Evolutionary conservation across 148 eudicot species (phyloP).

Genomic region (Fagopyrum tataricum): DNA sequence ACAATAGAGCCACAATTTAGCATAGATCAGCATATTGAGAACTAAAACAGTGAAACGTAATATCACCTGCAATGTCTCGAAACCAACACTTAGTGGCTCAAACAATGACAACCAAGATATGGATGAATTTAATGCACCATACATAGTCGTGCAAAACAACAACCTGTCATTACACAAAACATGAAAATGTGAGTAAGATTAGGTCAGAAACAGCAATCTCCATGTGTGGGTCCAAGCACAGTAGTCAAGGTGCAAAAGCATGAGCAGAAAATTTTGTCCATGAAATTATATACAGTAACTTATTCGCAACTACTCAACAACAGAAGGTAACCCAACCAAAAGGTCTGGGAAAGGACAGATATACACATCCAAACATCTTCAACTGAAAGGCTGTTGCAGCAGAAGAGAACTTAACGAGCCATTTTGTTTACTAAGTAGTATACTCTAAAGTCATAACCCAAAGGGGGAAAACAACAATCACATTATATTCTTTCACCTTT

Average conservation of each 20-base stretch:
- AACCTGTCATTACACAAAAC: slow-evolving; percentile 43
- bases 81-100: slow-evolving; percentile 94
- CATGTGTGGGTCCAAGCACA: neutral
- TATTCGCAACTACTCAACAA: neutral
- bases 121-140: slow-evolving; percentile 47
- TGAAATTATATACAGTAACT: neutral
- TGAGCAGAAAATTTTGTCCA: neutral
- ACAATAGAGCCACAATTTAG: neutral
- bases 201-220: slow-evolving; percentile 1
- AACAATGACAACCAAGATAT: slow-evolving; percentile 71
- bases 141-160: slow-evolving; percentile 54
- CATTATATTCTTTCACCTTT: neutral
- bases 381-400: neutral
- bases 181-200: slow-evolving; percentile 7
- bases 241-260: neutral
- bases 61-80: slow-evolving; percentile 88
- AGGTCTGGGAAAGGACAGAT: neutral
- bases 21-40: neutral
- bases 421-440: neutral
- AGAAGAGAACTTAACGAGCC: neutral
- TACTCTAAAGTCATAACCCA: neutral
- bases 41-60: neutral
- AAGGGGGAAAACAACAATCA: neutral
- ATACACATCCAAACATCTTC: neutral
- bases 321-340: neutral